A percentile compares a stretch with the other conserved stretches of the same genome.
Evolutionary conservation across 257 asterid genomes (phyloP).

Genomic region (Fraxinus americana): DNA sequence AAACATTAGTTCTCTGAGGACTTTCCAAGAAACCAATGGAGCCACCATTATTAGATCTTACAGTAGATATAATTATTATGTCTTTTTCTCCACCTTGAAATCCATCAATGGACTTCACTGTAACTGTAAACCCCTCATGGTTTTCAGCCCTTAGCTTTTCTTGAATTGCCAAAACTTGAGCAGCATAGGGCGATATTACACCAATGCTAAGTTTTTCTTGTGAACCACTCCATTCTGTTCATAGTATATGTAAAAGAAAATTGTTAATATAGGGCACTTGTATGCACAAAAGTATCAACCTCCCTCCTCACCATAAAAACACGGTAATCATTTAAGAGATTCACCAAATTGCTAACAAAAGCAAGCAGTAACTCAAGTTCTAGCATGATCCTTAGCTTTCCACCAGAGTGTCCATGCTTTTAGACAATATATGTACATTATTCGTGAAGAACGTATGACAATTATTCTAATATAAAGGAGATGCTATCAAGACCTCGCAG

Average conservation of each 20-base stretch:
- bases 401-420: neutral
- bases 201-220: conserved; percentile 55
- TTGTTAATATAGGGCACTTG: neutral
- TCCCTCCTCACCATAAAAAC: neutral
- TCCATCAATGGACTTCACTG: conserved; percentile 72
- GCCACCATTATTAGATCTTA: conserved; percentile 50
- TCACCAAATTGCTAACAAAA: neutral
- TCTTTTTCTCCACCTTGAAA: conserved; percentile 86
- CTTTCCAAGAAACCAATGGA: conserved; percentile 62
- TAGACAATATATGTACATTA: neutral
- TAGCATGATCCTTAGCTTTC: neutral
- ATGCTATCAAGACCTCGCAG: neutral
- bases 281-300: neutral
- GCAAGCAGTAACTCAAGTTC: neutral
- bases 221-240: conserved; percentile 51
- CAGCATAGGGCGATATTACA: conserved; percentile 69
- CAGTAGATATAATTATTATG: conserved; percentile 62
- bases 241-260: neutral
- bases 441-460: neutral
- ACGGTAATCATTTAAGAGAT: neutral
- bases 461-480: neutral
- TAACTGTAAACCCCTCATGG: conserved; percentile 41
- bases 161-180: conserved; percentile 62
- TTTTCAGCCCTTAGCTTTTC: conserved; percentile 39
- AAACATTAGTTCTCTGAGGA: conserved; percentile 62